A percentile compares a stretch with the other conserved stretches of the same genome.
Conservation (phyloP, 73 alveolate species). For the Durusdinium trenchii region DNA sequence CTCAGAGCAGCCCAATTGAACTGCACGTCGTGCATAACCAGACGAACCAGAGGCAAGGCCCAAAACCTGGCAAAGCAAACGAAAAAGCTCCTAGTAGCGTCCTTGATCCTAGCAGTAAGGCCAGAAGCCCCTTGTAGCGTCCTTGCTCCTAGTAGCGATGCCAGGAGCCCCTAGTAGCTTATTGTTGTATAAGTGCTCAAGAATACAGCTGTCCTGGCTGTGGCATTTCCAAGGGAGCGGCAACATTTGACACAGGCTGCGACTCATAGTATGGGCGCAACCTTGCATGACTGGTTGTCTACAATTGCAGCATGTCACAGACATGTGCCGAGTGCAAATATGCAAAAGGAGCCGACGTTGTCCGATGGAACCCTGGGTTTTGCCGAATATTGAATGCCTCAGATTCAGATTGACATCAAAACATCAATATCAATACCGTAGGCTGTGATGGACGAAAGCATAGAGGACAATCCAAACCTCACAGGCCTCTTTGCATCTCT, state of each 20-base stretch:
- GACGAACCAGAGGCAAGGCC: conserved; percentile 74
- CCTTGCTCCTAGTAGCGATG: background rate
- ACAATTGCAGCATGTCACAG: background rate
- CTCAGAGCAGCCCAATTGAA: conserved; percentile 61
- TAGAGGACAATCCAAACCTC: no score
- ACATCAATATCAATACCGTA: no score
- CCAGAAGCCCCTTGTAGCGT: background rate
- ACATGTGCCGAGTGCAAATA: no score
- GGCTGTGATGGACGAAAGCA: no score
- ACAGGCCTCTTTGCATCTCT: no score
- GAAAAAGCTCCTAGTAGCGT: background rate
- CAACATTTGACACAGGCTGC: conserved; percentile 67
- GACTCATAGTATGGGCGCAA: conserved; percentile 80
- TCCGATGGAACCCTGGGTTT: conserved; percentile 74
- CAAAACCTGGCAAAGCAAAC: conserved; percentile 15
- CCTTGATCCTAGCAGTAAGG: no score
- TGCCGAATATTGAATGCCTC: conserved; percentile 82
- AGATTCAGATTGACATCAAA: no score
- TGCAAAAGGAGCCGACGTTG: conserved; percentile 15
- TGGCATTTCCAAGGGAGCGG: background rate
- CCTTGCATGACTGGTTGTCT: background rate
- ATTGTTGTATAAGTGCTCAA: background rate
- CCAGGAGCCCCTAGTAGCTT: no score
- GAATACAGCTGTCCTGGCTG: background rate
- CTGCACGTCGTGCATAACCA: conserved; percentile 89